Conservation (phyloP, 75 land plant genomes). For the Selaginella tamariscina region DNA sequence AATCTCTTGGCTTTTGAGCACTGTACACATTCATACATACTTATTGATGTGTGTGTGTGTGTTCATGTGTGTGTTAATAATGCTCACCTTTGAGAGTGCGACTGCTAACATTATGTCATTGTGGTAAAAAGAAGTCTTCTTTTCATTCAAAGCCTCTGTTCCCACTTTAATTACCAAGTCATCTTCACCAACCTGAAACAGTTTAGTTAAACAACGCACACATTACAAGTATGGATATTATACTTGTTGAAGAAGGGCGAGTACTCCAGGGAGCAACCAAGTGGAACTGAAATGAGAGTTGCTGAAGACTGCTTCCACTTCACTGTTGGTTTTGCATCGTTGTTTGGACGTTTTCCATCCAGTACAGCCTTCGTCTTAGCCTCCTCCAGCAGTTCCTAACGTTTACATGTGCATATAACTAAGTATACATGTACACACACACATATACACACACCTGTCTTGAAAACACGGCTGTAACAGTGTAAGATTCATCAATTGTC, state of each 20-base stretch:
- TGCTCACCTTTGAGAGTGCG: conserved; percentile 59
- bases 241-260: conserved; percentile 70
- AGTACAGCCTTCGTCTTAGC: no score
- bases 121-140: conserved; percentile 40
- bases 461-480: conserved; percentile 25
- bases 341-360: no score
- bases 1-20: conserved; percentile 52
- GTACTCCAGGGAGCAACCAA: conserved; percentile 50
- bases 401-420: background rate
- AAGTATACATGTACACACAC: background rate
- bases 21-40: conserved; percentile 26
- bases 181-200: conserved; percentile 53
- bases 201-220: background rate
- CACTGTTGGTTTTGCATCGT: no score
- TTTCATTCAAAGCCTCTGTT: conserved; percentile 32
- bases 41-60: conserved; percentile 8
- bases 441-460: conserved; percentile 36
- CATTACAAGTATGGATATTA: background rate
- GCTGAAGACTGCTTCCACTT: no score
- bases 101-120: conserved; percentile 64
- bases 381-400: no score
- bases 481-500: conserved; percentile 60
- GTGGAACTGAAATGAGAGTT: conserved; percentile 44
- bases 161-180: conserved; percentile 54
- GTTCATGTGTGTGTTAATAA: background rate